Evolutionary conservation across 768 basidiomycete species (phyloP).

Genomic region (Plicaturopsis crispa): DNA sequence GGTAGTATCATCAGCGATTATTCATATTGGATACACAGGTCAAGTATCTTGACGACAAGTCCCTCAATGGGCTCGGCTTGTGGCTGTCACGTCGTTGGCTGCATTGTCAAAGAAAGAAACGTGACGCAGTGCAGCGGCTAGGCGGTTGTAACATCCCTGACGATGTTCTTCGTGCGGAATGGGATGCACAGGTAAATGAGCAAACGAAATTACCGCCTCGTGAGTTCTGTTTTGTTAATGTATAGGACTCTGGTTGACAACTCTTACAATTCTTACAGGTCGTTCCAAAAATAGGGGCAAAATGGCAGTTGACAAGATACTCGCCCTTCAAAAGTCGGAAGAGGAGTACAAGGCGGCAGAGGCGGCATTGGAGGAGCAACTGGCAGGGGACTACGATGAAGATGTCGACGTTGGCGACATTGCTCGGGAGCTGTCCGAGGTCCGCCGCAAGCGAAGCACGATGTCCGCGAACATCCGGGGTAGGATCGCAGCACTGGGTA

Average conservation of each 20-base stretch:
- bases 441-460: no score
- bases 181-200: constrained; percentile 5
- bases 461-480: no score
- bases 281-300: background rate
- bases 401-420: no score
- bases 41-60: constrained; percentile 5
- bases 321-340: background rate
- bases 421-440: no score
- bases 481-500: no score
- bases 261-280: constrained; percentile 7
- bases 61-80: constrained; percentile 4
- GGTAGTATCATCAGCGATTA: constrained; percentile 11
- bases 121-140: background rate
- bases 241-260: background rate
- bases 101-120: constrained; percentile 8
- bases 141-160: background rate
- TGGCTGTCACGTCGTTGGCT: constrained; percentile 10
- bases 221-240: background rate
- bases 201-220: constrained; percentile 2
- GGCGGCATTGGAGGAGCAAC: background rate
- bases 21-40: constrained; percentile 11
- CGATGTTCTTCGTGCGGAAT: constrained; percentile 5
- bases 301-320: background rate
- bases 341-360: background rate
- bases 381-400: background rate